Conservation (phyloP, 1,284 basidiomycete genomes). For the Cryptococcus sp. region DNA sequence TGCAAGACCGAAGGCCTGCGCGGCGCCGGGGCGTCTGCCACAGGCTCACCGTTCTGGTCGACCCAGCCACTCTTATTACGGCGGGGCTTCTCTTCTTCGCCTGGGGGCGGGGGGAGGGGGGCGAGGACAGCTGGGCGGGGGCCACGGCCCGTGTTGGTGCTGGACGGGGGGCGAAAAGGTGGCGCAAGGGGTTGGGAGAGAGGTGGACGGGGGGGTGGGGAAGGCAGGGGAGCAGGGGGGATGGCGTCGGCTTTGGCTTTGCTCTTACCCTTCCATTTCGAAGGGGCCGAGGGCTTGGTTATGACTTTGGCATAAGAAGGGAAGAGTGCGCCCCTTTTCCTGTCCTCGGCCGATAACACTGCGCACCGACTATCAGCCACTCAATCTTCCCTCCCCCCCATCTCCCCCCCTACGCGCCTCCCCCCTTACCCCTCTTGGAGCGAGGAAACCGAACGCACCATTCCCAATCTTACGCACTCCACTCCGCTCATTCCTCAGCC, state of each 20-base stretch:
- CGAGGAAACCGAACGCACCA: not conserved
- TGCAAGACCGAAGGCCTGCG: not conserved
- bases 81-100: conserved; percentile 1
- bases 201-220: no score
- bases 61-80: not conserved
- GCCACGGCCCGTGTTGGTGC: not conserved
- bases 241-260: no score
- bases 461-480: not conserved
- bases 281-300: no score
- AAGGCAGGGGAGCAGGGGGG: no score
- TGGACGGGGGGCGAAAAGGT: not conserved
- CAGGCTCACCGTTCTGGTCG: not conserved
- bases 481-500: not conserved
- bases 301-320: no score
- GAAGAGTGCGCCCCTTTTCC: not conserved
- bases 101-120: not conserved
- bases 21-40: not conserved
- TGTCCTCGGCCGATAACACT: not conserved
- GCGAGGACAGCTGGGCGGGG: not conserved
- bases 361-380: not conserved
- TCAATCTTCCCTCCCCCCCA: not conserved
- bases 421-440: no score
- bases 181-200: no score
- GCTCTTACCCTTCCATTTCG: no score
- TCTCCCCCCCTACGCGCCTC: no score